Evolutionary conservation across 345 rosid species (phyloP), one percentile per base, ranked within the genome.

Genomic region (Gossypium herbaceum): DNA sequence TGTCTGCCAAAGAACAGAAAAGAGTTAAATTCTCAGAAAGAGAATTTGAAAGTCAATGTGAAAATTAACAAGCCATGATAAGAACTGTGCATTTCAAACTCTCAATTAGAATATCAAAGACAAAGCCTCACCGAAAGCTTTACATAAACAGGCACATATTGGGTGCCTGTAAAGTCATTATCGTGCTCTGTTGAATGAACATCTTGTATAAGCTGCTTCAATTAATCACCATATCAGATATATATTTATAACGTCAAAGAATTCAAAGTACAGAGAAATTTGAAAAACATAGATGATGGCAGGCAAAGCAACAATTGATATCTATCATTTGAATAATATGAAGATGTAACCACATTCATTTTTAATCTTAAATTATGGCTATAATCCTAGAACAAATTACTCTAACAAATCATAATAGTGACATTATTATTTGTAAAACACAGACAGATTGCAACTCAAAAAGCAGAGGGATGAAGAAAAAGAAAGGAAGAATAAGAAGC

Each of bases 141-240:
- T 60, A 89, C 80, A 77, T 87, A 94, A 75, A 92, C 97, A 44
- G 97, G 95, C 56, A 94, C 89, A 80, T 84, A 88, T 75, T 84
- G 81, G 68, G 82, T 79, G 80, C 86, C 88, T 0, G 86, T 77
- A 72, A 85, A 88, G 78, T 84, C 88, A 83, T 79, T 86, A 52
- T 73, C 86, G 12, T 78, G 89, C 65, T 88, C 91, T 50, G 78
- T 86, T 72, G 92, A 80, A 72, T 78, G 92, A 78, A 88, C 91
- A 77, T 94, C 97, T 72, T 85, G 92, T 71, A 94, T 86, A 78
- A 94, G 90, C 98, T 94, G 90, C 86, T 81, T 48, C 29, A 62
- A 59, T 60, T 48, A 70, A 64, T 57, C 11, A 78, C 72, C 43
- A 20, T 25, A 66, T 73, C 43, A 82, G 78, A 78, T 69, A 25